Percentiles rank a stretch among this genome's conserved stretches.
phyloP scores from a whole-genome alignment of 2,329 filamentous ascomycete species.

The Venturia asperata region DNA sequence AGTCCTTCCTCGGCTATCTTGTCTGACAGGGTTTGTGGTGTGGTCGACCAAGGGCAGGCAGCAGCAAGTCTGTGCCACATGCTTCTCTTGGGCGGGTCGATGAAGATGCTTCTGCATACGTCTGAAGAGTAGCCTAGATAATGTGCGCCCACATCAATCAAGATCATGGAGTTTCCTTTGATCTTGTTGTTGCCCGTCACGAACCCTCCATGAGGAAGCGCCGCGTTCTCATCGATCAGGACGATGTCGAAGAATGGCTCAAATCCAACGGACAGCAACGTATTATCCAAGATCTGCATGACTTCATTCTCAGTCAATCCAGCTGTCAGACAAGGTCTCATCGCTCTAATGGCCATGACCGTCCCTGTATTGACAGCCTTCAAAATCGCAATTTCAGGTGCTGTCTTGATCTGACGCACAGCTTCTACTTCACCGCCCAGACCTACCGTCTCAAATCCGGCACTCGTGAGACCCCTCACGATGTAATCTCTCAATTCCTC shows the following conservation, averaged over 20 bases:
- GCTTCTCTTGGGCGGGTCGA: slow-evolving; percentile 24
- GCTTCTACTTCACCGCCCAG: slow-evolving; percentile 49
- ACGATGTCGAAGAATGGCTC: slow-evolving; percentile 58
- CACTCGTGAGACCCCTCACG: slow-evolving; percentile 46
- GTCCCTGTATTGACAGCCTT: slow-evolving; percentile 58
- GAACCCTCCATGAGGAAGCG: slow-evolving; percentile 49
- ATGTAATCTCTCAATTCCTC: slow-evolving; percentile 61
- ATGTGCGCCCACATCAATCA: slow-evolving; percentile 57
- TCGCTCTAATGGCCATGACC: slow-evolving; percentile 53
- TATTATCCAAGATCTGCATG: slow-evolving; percentile 48
- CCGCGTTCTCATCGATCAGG: slow-evolving; percentile 51
- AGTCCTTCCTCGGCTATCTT: slow-evolving; percentile 22
- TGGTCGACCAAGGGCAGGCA: slow-evolving; percentile 14
- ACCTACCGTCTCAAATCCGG: slow-evolving; percentile 51
- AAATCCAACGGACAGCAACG: slow-evolving; percentile 48
- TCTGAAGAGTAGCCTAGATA: slow-evolving; percentile 57
- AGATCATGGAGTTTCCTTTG: slow-evolving; percentile 48
- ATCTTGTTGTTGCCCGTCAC: slow-evolving; percentile 45
- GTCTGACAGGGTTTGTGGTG: slow-evolving; percentile 17
- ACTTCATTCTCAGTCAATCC: slow-evolving; percentile 55
- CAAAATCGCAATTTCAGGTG: slow-evolving; percentile 50
- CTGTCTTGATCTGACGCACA: slow-evolving; percentile 52
- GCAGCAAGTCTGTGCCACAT: background rate
- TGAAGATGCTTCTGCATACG: slow-evolving; percentile 56
- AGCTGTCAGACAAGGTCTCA: slow-evolving; percentile 42